These are phyloP conservation scores for Phytophthora crassamura DNA, from an alignment of 352 stramenopile genomes.

Conservation along the genomic window DNA sequence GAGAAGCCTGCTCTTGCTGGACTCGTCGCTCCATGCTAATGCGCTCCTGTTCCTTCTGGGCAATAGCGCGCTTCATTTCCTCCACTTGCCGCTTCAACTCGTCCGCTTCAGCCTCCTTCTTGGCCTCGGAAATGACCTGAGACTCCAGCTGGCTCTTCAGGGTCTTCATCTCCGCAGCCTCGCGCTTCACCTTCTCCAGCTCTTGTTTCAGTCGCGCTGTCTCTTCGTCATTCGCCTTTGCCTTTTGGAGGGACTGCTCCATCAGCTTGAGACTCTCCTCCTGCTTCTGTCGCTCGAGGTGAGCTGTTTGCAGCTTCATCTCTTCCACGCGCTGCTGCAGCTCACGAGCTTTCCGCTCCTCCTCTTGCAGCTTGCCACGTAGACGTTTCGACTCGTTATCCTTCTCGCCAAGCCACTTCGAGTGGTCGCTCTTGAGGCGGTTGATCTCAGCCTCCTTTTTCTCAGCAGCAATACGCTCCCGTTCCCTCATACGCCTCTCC, in stretches of 20 bases:
- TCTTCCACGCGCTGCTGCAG: constrained; percentile 64
- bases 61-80: constrained; percentile 56
- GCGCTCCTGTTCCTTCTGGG: constrained; percentile 60
- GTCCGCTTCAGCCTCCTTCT: constrained; percentile 44
- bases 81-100: constrained; percentile 51
- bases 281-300: constrained; percentile 55
- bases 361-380: constrained; percentile 63
- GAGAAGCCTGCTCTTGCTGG: constrained; percentile 55
- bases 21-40: constrained; percentile 52
- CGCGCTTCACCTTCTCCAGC: constrained; percentile 63
- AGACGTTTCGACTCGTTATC: constrained; percentile 75
- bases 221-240: constrained; percentile 52
- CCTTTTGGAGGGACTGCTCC: constrained; percentile 44
- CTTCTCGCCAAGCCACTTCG: constrained; percentile 70
- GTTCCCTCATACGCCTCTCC: constrained; percentile 66
- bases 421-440: constrained; percentile 66
- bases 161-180: constrained; percentile 38
- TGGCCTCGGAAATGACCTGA: constrained; percentile 42
- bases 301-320: constrained; percentile 50
- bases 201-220: constrained; percentile 49
- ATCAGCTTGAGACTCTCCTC: constrained; percentile 44
- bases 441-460: constrained; percentile 74
- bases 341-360: constrained; percentile 62
- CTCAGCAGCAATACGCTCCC: constrained; percentile 51
- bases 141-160: constrained; percentile 54